Base-by-base conservation (phyloP, 1,284 basidiomycete species). In the Microbotryum saponariae region DNA sequence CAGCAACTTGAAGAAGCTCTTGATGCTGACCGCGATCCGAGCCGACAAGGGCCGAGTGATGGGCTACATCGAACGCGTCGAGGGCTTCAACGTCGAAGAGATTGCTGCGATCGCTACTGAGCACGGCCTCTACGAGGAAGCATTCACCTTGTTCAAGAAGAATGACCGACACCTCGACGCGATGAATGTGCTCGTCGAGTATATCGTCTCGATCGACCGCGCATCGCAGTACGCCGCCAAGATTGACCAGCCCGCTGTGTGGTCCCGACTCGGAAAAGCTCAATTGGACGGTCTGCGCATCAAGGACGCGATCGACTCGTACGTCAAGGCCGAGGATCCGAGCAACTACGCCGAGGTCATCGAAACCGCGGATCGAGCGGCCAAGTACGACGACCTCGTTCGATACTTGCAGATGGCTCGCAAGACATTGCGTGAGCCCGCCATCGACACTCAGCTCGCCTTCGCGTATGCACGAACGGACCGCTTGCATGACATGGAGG, bases 351-450 rank as follows among this genome's bases (percentile, higher is more conserved):
- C 82, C 29, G 96, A 99, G 77, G 91, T 98, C 71, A 94, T 96
- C 71, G 96, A 99, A 77, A 97, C 97, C 67, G 85, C 93, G 58
- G 88, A 86, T 74, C 91, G 87, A 67, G 93, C 96, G 14, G 96
- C 92, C 73, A 97, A 98, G 78, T 89, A 97, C 73, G 96, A 98
- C 74, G 96, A 98, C 75, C 85, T 99, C 59, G 93, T 98, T 59
- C 86, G 92, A 65, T 99, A 86, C 81, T 81, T 99, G 27, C 96
- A 99, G 77, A 98, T 98, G 96, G 92, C 96, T n/a, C 87, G 96
- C 76, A 98, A 97, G 81, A 86, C 89, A 59, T 83, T 97, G 25
- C 86, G 96, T 56, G 96, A 99, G 78, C 96, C 96, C 55, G 92
- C 86, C 80, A 94, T 99, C 72, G 96, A 99, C 76, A 98, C 96